Base-by-base conservation (phyloP, 345 rosid species). In the Eutrema yunnanense region DNA sequence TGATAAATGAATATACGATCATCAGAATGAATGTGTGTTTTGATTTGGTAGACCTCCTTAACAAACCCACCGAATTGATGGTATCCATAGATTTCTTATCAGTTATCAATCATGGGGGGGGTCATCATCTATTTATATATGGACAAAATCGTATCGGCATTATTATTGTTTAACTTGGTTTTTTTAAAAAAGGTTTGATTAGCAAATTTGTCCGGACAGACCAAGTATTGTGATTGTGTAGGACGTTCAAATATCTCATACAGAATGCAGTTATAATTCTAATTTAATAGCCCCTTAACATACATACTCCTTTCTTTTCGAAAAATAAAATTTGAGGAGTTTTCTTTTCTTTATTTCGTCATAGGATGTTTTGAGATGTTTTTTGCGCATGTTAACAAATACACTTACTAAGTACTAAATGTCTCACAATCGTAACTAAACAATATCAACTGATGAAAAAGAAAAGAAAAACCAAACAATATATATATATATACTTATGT, bases 41-140 rank as follows among this genome's bases (percentile, higher is more conserved):
- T 2, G 48, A 51, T 67, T 66, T 58, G 67, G 59, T 58, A 58
- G 72, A 74, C 52, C 67, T 67, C 26, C 51, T 19, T 19, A 36
- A 75, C 50, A 33, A 75, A 75, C 57, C 29, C 44, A 62, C 55
- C 44, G 19, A 69, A 53, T 53, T 6, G 56, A 60, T 74, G 41
- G 44, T 61, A 75, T 68, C 74, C 74, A 69, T 62, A 68, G 34
- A 62, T 68, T 75, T 75, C 79, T 75, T 68, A 75, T 62, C 79
- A 62, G 46, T 47, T 53, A 44, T 53, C 56, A 53, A 51, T 75
- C 79, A 61, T 67, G 48, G 67, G 26, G 26, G 67, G 60, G 55
- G 56, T 60, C 46, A 62, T 69, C 11, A 30, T 63, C 63, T 47
- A 54, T 59, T 19, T 33, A 55, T 62, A 69, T 69, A 55, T 62